phyloP scores from a whole-genome alignment of 192 early-diverging fungal species.

The Pilaira anomala region DNA sequence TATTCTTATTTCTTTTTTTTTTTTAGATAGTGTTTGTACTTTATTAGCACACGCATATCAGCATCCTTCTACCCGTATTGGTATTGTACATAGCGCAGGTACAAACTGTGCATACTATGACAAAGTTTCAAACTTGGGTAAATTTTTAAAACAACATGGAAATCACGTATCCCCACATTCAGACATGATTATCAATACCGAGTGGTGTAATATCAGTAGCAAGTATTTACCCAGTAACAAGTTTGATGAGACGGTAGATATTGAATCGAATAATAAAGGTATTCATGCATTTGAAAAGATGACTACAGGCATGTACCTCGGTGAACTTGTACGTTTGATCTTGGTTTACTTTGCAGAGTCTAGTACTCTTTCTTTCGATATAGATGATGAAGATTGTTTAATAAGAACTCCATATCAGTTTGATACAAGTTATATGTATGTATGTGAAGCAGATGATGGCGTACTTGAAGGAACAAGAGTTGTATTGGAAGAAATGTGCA shows the following conservation, averaged over 20 bases:
- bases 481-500: conserved; percentile 70
- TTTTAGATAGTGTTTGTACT: conserved; percentile 89
- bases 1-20: conserved; percentile 26
- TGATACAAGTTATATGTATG: conserved; percentile 69
- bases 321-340: conserved; percentile 78
- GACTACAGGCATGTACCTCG: conserved; percentile 90
- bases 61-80: conserved; percentile 73
- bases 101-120: conserved; percentile 84
- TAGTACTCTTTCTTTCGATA: conserved; percentile 55
- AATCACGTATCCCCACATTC: conserved; percentile 28
- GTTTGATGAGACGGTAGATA: conserved; percentile 80
- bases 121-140: conserved; percentile 53
- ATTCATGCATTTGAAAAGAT: conserved; percentile 89
- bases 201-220: conserved; percentile 88
- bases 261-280: conserved; percentile 72
- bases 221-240: conserved; percentile 71
- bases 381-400: conserved; percentile 36
- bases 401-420: conserved; percentile 70
- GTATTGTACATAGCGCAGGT: conserved; percentile 88
- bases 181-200: conserved; percentile 90
- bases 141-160: conserved; percentile 20
- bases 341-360: conserved; percentile 74
- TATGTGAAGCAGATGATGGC: conserved; percentile 68
- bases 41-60: conserved; percentile 78
- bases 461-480: conserved; percentile 58